A percentile compares a stretch with the other conserved stretches of the same genome.
Evolutionary conservation across 805 yeast species (phyloP).

Genomic region (Sporopachydermia lactativora): DNA sequence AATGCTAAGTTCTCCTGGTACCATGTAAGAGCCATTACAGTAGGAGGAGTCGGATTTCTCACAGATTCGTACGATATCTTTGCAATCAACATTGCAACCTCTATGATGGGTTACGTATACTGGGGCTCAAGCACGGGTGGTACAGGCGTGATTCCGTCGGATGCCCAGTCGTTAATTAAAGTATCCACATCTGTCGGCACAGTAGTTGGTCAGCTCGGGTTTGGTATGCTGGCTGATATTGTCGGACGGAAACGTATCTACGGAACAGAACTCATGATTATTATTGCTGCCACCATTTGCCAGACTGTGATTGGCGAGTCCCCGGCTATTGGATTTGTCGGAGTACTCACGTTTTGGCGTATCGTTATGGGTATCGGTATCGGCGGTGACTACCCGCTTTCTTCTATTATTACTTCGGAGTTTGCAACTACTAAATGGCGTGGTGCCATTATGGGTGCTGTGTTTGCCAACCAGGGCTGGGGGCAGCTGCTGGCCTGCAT

Average conservation of each 20-base stretch:
- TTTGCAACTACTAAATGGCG: constrained; percentile 93
- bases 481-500: constrained; percentile 87
- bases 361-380: constrained; percentile 90
- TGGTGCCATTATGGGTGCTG: constrained; percentile 96
- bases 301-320: constrained; percentile 67
- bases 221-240: constrained; percentile 70
- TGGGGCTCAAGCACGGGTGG: constrained; percentile 36
- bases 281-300: constrained; percentile 65
- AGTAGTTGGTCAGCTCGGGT: constrained; percentile 78
- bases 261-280: constrained; percentile 75
- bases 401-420: constrained; percentile 87
- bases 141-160: constrained; percentile 39
- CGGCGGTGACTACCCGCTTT: constrained; percentile 93
- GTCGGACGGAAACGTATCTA: constrained; percentile 81
- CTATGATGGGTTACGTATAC: constrained; percentile 68
- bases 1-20: constrained; percentile 72
- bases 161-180: constrained; percentile 65
- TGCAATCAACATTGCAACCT: constrained; percentile 69
- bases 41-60: constrained; percentile 89
- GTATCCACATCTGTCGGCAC: constrained; percentile 91
- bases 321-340: constrained; percentile 58
- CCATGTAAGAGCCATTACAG: constrained; percentile 65
- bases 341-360: constrained; percentile 65
- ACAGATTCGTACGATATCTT: constrained; percentile 90
- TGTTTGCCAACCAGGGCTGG: constrained; percentile 93